phyloP scores from a whole-genome alignment of 257 asterid genomes.

The Solanum bulbocastanum region DNA sequence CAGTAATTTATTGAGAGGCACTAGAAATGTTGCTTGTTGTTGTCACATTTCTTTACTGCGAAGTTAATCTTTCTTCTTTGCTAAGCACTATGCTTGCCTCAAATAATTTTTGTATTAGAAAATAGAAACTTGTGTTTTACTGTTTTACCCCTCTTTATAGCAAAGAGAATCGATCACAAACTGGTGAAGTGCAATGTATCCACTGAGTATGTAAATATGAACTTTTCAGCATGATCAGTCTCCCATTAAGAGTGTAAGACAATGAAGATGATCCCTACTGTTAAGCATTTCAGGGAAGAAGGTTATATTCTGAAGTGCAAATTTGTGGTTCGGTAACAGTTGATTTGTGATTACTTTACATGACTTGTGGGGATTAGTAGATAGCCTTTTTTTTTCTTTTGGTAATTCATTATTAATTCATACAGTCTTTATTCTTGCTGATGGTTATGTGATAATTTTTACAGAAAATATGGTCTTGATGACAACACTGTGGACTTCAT shows the following conservation, averaged over 20 bases:
- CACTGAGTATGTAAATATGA: background rate
- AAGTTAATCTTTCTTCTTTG: background rate
- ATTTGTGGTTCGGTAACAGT: background rate
- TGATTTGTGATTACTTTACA: background rate
- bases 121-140: background rate
- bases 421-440: background rate
- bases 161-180: background rate
- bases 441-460: background rate
- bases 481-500: slow-evolving; percentile 87
- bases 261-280: background rate
- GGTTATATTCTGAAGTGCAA: background rate
- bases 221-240: background rate
- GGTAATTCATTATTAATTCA: background rate
- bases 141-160: background rate
- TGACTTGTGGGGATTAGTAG: background rate
- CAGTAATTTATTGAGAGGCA: background rate
- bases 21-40: background rate
- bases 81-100: background rate
- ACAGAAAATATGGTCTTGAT: slow-evolving; percentile 90
- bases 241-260: background rate
- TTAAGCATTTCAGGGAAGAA: background rate
- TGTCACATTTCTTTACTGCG: background rate
- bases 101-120: background rate
- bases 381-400: background rate
- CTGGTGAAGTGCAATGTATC: background rate